Percentiles rank a stretch among this genome's conserved stretches.
These are phyloP conservation scores for Suhomyces terraborum DNA, from an alignment of 1,139 yeast genomes.

Conservation along the genomic window DNA sequence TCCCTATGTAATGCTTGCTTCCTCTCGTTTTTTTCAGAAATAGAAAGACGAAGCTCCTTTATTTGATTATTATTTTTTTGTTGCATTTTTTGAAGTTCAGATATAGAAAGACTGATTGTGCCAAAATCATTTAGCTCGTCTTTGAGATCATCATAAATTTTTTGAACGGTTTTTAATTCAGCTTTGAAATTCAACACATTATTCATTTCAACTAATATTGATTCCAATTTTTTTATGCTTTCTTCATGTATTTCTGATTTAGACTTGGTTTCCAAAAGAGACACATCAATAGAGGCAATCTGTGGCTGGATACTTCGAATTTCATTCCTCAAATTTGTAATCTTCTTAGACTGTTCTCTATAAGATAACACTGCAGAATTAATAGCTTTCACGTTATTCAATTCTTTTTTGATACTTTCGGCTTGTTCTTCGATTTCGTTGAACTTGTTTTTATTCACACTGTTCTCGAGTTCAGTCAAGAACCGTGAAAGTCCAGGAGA, in stretches of 20 bases:
- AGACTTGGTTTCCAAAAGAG: constrained; percentile 16
- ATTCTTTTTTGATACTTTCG: constrained; percentile 32
- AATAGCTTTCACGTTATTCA: constrained; percentile 29
- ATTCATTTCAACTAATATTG: constrained; percentile 31
- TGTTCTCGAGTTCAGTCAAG: constrained; percentile 35
- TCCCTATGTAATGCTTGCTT: constrained; percentile 54
- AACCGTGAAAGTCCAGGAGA: constrained; percentile 37
- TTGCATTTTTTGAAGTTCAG: constrained; percentile 57
- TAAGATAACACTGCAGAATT: constrained; percentile 31
- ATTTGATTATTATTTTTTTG: constrained; percentile 43
- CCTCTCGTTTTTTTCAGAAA: constrained; percentile 47
- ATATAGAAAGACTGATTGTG: constrained; percentile 33
- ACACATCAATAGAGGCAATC: background rate
- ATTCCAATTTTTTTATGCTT: constrained; percentile 17
- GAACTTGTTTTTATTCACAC: constrained; percentile 39
- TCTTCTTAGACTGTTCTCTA: constrained; percentile 22
- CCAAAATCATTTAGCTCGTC: constrained; percentile 43
- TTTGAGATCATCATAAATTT: constrained; percentile 38
- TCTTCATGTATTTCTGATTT: constrained; percentile 16
- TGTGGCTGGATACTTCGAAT: constrained; percentile 8
- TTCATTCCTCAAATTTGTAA: constrained; percentile 18
- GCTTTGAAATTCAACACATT: constrained; percentile 39
- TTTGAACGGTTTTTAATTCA: constrained; percentile 37
- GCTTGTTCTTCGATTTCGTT: constrained; percentile 42
- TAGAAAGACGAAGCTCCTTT: constrained; percentile 46